Evolutionary conservation across 192 early-diverging fungal species (phyloP).

Genomic region (Coemansia sp.): DNA sequence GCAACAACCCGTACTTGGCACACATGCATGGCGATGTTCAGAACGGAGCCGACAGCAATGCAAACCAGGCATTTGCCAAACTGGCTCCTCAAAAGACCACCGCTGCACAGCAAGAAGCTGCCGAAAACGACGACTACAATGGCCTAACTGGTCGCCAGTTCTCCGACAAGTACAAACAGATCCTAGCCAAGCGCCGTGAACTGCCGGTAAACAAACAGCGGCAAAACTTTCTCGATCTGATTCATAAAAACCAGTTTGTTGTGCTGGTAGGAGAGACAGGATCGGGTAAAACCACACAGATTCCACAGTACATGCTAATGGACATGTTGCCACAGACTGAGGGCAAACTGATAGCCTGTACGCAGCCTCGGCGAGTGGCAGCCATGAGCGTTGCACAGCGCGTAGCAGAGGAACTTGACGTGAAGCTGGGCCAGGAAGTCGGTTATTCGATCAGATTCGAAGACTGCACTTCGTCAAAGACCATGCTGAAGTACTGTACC

Average conservation of each 20-base stretch:
- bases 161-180: constrained; percentile 79
- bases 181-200: constrained; percentile 79
- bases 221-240: constrained; percentile 82
- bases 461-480: constrained; percentile 81
- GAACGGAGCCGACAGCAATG: constrained; percentile 1
- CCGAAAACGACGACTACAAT: constrained; percentile 72
- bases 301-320: constrained; percentile 92
- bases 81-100: constrained; percentile 56
- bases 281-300: constrained; percentile 98
- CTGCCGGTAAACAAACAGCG: constrained; percentile 96
- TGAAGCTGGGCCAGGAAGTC: constrained; percentile 89
- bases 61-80: constrained; percentile 33
- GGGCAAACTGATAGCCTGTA: constrained; percentile 94
- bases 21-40: constrained; percentile 40
- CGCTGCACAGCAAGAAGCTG: constrained; percentile 72
- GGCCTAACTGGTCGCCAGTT: constrained; percentile 78
- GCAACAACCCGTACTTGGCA: constrained; percentile 50
- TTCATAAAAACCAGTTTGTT: constrained; percentile 92
- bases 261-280: constrained; percentile 97
- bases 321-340: constrained; percentile 89
- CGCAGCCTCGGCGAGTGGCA: constrained; percentile 97
- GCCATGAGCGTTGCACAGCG: constrained; percentile 99
- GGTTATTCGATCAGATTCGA: constrained; percentile 99
- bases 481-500: constrained; percentile 95
- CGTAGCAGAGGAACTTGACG: constrained; percentile 96